Evolutionary conservation across 2,329 filamentous ascomycete species (phyloP).

Genomic region (Fusarium sp.): DNA sequence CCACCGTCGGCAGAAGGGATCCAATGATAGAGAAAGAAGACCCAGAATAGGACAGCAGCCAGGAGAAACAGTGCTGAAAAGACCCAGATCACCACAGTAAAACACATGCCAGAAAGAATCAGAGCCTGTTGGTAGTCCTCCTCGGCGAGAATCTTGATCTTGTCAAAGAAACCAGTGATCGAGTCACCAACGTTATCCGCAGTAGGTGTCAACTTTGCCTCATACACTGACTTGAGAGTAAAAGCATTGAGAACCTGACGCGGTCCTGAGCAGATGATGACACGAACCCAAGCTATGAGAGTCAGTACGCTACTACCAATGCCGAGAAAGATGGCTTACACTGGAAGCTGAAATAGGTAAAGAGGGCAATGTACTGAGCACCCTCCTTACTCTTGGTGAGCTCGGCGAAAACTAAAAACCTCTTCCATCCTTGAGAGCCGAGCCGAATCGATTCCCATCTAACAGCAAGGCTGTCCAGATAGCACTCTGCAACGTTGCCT

Average conservation of each 20-base stretch:
- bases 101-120: conserved; percentile 89
- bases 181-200: conserved; percentile 64
- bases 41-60: conserved; percentile 78
- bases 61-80: conserved; percentile 79
- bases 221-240: conserved; percentile 85
- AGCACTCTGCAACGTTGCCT: conserved; percentile 88
- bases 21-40: conserved; percentile 91
- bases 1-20: conserved; percentile 83
- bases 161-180: conserved; percentile 80
- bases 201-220: conserved; percentile 70
- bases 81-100: conserved; percentile 88
- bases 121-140: conserved; percentile 79
- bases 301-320: conserved; percentile 20
- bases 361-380: conserved; percentile 86
- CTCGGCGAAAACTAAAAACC: conserved; percentile 91
- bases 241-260: conserved; percentile 90
- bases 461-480: conserved; percentile 85
- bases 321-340: conserved; percentile 52
- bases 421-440: conserved; percentile 78
- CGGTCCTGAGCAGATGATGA: conserved; percentile 89
- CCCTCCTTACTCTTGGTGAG: conserved; percentile 92
- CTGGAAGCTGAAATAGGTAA: conserved; percentile 83
- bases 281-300: conserved; percentile 77
- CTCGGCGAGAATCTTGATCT: conserved; percentile 75
- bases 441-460: conserved; percentile 83